Base-by-base conservation (phyloP, 2,329 filamentous ascomycete species). In the Keithomyces neogunnii region DNA sequence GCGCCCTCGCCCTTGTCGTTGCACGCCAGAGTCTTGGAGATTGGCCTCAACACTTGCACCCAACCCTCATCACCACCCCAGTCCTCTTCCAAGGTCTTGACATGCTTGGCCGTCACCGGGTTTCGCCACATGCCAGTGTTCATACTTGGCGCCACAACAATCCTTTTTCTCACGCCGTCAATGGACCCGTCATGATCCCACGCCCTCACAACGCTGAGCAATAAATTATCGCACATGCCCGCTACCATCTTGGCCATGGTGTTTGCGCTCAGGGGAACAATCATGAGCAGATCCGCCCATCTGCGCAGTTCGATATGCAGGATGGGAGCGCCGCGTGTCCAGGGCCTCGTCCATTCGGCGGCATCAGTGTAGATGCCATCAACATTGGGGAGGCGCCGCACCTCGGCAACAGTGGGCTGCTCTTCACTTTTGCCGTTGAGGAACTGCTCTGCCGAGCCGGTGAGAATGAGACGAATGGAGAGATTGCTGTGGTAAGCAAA, bases 101-200 rank as follows among this genome's bases (percentile, higher is more conserved):
- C 69, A 56, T 96, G 89, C 56, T 79, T 81, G 47, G 70, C 75
- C 1, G 91, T 96, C 45, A 95, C 73, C 2, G 90, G 91, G 64
- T 96, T 89, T 51, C 76, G 74, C 86, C 88, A 95, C 91, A 96
- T 96, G 3, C 85, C 83, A 29, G 82, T 89, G 66, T 96, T 96
- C 89, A 96, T 95, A 32, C 86, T 84, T 1, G 85, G 84, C 2
- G 87, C 87, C 0, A 92, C 86, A 2, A 93, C 61, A 36, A 95
- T 89, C 56, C 85, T 85, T 65, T 76, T 81, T 49, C 63, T 66
- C 5, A 43, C 47, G 13, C 63, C 67, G 54, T 86, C 82, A 5
- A 85, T 70, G 13, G 74, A 63, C 0, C 82, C 81, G n/a, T 75
- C 76, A 0, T 83, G 84, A 67, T 97, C 92, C 93, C 92, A 99